These are phyloP conservation scores for Plasmodium relictum DNA, from an alignment of 169 alveolate species.

Conservation along the genomic window DNA sequence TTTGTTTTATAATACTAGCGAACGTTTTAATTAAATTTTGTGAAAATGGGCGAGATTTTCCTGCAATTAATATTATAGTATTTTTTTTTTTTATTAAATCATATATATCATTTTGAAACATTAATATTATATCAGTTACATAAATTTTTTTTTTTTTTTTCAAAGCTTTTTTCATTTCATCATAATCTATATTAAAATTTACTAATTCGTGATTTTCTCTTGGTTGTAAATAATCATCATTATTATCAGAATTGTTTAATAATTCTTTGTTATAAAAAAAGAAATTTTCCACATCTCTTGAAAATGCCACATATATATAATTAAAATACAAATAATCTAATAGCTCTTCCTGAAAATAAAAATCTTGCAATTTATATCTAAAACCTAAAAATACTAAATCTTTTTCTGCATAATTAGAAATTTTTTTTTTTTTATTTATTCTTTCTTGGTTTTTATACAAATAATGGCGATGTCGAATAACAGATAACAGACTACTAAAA, in stretches of 20 bases:
- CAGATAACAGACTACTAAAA: slow-evolving; percentile 49
- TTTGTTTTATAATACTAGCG: slow-evolving; percentile 43
- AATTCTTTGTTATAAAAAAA: slow-evolving; percentile 4
- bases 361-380: slow-evolving; percentile 43
- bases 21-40: slow-evolving; percentile 56
- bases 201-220: not conserved
- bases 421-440: not conserved
- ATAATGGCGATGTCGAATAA: slow-evolving; percentile 33
- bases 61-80: slow-evolving; percentile 49
- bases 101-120: slow-evolving; percentile 30
- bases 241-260: not conserved
- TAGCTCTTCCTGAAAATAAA: slow-evolving; percentile 33
- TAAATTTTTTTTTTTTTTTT: slow-evolving; percentile 49
- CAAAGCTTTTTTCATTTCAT: slow-evolving; percentile 22
- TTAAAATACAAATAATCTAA: slow-evolving; percentile 16
- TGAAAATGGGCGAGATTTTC: slow-evolving; percentile 73
- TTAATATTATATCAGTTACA: slow-evolving; percentile 59
- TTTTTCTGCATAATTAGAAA: not conserved
- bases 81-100: slow-evolving; percentile 21
- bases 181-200: not conserved
- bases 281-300: slow-evolving; percentile 12
- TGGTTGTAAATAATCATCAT: not conserved
- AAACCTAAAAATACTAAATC: slow-evolving; percentile 55
- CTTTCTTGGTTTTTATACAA: slow-evolving; percentile 7
- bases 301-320: slow-evolving; percentile 60